phyloP scores from a whole-genome alignment of 345 rosid genomes.

The Diplotaxis tenuifolia region DNA sequence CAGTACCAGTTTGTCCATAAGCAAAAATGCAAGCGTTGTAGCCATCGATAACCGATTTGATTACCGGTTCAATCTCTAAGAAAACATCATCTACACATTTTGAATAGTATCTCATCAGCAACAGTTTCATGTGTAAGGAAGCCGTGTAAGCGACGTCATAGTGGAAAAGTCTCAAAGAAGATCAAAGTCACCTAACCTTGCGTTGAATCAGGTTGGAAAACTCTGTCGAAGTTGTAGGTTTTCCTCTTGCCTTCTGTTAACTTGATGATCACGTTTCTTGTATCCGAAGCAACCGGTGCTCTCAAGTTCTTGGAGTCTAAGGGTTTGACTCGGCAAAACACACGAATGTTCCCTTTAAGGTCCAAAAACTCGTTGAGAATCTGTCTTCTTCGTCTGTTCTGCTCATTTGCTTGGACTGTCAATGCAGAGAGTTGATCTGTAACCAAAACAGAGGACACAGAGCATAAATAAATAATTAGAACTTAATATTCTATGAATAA shows the following conservation, averaged over 20 bases:
- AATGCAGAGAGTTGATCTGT: slow-evolving; percentile 57
- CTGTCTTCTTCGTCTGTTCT: slow-evolving; percentile 60
- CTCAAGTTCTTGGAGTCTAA: slow-evolving; percentile 29
- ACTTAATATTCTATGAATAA: not conserved
- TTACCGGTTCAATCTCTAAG: slow-evolving; percentile 74
- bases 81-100: slow-evolving; percentile 63
- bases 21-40: slow-evolving; percentile 86
- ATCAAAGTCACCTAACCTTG: slow-evolving; percentile 49
- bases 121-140: too few species aligned
- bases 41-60: slow-evolving; percentile 76
- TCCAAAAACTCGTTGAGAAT: slow-evolving; percentile 65
- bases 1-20: slow-evolving; percentile 82
- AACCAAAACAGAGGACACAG: slow-evolving; percentile 1
- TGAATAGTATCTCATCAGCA: slow-evolving; percentile 7
- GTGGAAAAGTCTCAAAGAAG: not conserved
- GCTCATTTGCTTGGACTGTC: slow-evolving; percentile 40
- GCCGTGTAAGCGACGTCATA: not conserved
- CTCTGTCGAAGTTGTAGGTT: slow-evolving; percentile 61
- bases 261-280: slow-evolving; percentile 47
- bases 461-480: not conserved
- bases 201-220: slow-evolving; percentile 60
- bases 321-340: slow-evolving; percentile 74
- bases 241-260: slow-evolving; percentile 46
- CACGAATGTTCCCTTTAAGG: slow-evolving; percentile 82
- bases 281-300: slow-evolving; percentile 48